Evolutionary conservation across 2,329 filamentous ascomycete genomes (phyloP).

Genomic region (Trichoderma koningii): DNA sequence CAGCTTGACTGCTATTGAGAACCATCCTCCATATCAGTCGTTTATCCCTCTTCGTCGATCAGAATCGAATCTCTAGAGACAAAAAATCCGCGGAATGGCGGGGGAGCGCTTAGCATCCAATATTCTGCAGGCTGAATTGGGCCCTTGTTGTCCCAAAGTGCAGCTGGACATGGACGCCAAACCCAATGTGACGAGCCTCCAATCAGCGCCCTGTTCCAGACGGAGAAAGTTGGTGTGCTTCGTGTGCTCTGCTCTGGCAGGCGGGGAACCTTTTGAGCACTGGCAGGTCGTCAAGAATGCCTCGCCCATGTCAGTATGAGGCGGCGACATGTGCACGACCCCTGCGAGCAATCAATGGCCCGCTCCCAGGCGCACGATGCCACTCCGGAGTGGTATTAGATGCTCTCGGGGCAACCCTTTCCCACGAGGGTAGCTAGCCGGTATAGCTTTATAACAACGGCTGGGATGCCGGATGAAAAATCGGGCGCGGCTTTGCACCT

Average conservation of each 20-base stretch:
- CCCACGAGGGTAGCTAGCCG: not conserved
- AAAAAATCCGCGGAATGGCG: not conserved
- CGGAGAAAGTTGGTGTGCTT: slow-evolving; percentile 3
- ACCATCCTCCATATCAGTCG: not conserved
- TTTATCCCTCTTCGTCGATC: not conserved
- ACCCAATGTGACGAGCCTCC: not conserved
- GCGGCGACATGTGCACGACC: slow-evolving; percentile 18
- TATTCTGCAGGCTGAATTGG: slow-evolving; percentile 24
- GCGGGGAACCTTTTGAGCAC: not conserved
- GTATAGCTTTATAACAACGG: slow-evolving; percentile 7
- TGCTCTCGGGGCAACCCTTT: not conserved
- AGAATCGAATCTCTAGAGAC: not conserved
- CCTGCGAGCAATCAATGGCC: slow-evolving; percentile 4
- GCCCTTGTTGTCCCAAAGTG: slow-evolving; percentile 12
- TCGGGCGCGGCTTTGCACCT: not conserved
- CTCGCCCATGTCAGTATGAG: slow-evolving; percentile 8
- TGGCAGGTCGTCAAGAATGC: slow-evolving; percentile 2
- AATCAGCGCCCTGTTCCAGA: slow-evolving; percentile 4
- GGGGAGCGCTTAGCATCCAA: slow-evolving; percentile 5
- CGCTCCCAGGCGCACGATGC: slow-evolving; percentile 12
- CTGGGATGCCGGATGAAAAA: not conserved
- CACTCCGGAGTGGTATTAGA: not conserved
- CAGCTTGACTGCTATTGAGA: not conserved
- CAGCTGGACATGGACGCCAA: slow-evolving; percentile 8
- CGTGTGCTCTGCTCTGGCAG: slow-evolving; percentile 2